A percentile compares a stretch with the other conserved stretches of the same genome.
These are phyloP conservation scores for Leccinum fibrillosum DNA, from an alignment of 768 basidiomycete species.

Conservation along the genomic window DNA sequence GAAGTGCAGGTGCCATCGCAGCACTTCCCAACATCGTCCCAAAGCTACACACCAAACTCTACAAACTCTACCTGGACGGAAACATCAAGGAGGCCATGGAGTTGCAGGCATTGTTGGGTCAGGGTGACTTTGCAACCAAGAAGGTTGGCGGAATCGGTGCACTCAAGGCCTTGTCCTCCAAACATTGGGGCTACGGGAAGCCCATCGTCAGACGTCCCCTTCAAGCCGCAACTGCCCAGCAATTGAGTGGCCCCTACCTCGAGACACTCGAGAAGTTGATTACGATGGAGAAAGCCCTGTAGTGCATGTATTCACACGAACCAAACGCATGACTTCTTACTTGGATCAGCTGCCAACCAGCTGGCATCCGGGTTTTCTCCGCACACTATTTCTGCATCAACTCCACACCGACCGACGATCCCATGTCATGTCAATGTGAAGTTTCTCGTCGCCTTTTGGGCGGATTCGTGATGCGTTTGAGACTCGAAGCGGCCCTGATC, in stretches of 20 bases:
- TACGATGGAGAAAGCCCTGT: conserved; percentile 39
- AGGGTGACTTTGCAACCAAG: conserved; percentile 62
- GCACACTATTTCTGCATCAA: too few relatives aligned
- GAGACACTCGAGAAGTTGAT: conserved; percentile 45
- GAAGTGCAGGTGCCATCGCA: conserved; percentile 64
- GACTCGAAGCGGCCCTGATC: neutral
- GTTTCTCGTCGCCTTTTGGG: too few relatives aligned
- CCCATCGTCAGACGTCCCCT: conserved; percentile 48
- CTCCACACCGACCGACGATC: neutral
- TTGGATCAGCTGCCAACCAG: neutral
- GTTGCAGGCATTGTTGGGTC: conserved; percentile 58
- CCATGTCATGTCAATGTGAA: neutral
- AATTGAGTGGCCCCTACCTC: conserved; percentile 38
- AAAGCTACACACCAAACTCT: conserved; percentile 52
- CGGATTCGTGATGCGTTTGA: too few relatives aligned
- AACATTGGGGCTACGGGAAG: conserved; percentile 63
- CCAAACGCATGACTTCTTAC: neutral
- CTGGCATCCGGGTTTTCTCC: neutral
- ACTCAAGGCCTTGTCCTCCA: conserved; percentile 59
- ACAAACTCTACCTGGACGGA: conserved; percentile 48
- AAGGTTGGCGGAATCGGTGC: conserved; percentile 67
- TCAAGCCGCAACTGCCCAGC: conserved; percentile 37
- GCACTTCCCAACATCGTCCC: conserved; percentile 62
- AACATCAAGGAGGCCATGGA: conserved; percentile 57
- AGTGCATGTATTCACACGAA: conserved; percentile 10